Evolutionary conservation across 1,139 yeast genomes (phyloP).

Genomic region (Kurtzmaniella natalensis): DNA sequence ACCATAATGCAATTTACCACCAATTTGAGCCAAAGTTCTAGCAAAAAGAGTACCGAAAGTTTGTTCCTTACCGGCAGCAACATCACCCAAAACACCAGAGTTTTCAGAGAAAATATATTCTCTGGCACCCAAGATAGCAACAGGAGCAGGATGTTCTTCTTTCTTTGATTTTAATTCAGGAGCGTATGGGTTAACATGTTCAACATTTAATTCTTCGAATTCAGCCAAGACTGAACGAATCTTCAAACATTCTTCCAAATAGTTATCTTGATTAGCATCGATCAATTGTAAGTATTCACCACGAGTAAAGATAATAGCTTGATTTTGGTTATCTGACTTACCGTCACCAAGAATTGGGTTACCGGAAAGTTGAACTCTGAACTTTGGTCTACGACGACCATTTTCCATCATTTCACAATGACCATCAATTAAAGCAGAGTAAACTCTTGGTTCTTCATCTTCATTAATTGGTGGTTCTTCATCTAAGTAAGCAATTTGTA

Average conservation of each 20-base stretch:
- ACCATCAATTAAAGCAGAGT: slow-evolving; percentile 95
- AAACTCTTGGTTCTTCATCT: slow-evolving; percentile 97
- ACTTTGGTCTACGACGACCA: slow-evolving; percentile 98
- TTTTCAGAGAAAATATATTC: slow-evolving; percentile 98
- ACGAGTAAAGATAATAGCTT: slow-evolving; percentile 93
- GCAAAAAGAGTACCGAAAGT: slow-evolving; percentile 98
- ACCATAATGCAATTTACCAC: slow-evolving; percentile 98
- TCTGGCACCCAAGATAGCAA: slow-evolving; percentile 98
- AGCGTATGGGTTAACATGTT: slow-evolving; percentile 79
- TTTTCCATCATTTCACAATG: slow-evolving; percentile 97
- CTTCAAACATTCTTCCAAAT: slow-evolving; percentile 96
- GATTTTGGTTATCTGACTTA: slow-evolving; percentile 98
- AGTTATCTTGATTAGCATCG: slow-evolving; percentile 98
- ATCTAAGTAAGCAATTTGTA: slow-evolving; percentile 96
- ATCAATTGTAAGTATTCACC: slow-evolving; percentile 98
- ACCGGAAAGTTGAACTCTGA: slow-evolving; percentile 96
- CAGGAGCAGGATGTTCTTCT: slow-evolving; percentile 54
- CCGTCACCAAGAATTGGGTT: slow-evolving; percentile 99
- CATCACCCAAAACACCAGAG: slow-evolving; percentile 98
- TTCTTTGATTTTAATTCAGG: slow-evolving; percentile 47
- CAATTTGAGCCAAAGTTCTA: slow-evolving; percentile 95
- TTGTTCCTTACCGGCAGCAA: slow-evolving; percentile 99
- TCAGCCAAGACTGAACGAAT: slow-evolving; percentile 96
- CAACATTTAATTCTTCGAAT: slow-evolving; percentile 91
- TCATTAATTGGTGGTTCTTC: slow-evolving; percentile 87